phyloP scores from a whole-genome alignment of 805 yeast genomes.

The Barnettozyma populi region DNA sequence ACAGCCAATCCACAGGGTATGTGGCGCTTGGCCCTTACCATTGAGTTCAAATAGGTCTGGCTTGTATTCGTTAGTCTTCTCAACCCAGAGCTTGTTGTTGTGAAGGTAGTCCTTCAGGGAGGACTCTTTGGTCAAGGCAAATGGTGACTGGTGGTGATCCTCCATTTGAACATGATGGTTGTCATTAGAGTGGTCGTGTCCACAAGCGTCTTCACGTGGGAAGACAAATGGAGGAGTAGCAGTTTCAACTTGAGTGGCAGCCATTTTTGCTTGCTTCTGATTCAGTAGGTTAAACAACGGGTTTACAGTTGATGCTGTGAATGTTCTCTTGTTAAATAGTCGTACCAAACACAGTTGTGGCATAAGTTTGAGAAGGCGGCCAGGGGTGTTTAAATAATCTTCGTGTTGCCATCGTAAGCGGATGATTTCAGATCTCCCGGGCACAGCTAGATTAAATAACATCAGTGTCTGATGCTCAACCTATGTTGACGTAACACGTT shows the following conservation, averaged over 20 bases:
- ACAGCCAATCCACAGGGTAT: conserved; percentile 91
- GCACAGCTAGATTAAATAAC: neutral
- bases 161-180: neutral
- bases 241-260: conserved; percentile 6
- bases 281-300: conserved; percentile 4
- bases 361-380: neutral
- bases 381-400: neutral
- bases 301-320: neutral
- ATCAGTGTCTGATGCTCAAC: neutral
- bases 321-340: neutral
- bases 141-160: conserved; percentile 17
- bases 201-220: conserved; percentile 5
- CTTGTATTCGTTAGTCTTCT: conserved; percentile 26
- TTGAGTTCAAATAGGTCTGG: conserved; percentile 34
- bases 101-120: conserved; percentile 42
- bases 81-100: conserved; percentile 43
- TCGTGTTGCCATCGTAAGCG: neutral
- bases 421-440: neutral
- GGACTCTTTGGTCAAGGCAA: conserved; percentile 39
- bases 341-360: neutral
- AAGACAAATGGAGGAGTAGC: conserved; percentile 1
- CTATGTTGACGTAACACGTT: conserved; percentile 1
- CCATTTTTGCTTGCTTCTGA: conserved; percentile 3
- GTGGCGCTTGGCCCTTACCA: conserved; percentile 85
- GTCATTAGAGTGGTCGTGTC: conserved; percentile 7